phyloP scores from a whole-genome alignment of 129 eudicot species.

The Logfia minima region DNA sequence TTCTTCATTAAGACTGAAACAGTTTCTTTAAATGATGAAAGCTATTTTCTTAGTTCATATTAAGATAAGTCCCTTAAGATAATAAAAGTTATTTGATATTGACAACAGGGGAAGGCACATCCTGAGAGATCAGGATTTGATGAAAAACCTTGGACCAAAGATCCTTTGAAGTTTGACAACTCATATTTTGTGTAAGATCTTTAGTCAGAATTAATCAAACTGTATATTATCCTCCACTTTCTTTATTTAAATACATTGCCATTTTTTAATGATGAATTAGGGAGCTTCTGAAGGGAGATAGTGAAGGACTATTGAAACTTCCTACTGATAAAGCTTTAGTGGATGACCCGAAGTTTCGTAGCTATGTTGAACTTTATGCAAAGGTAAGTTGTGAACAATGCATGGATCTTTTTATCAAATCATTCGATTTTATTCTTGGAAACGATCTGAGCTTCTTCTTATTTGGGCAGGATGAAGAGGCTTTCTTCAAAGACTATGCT shows the following conservation, averaged over 20 bases:
- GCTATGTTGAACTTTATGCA: constrained; percentile 74
- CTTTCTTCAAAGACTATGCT: constrained; percentile 86
- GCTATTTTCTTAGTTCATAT: background rate
- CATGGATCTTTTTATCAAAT: background rate
- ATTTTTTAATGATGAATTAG: constrained; percentile 33
- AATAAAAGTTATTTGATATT: constrained; percentile 3
- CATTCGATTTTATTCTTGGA: background rate
- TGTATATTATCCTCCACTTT: background rate
- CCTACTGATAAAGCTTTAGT: constrained; percentile 81
- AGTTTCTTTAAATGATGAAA: background rate
- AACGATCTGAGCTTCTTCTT: background rate
- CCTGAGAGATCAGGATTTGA: constrained; percentile 95
- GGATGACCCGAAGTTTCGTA: constrained; percentile 63
- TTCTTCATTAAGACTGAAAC: background rate
- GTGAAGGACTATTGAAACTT: constrained; percentile 57
- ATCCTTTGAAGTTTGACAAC: constrained; percentile 90
- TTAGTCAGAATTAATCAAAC: background rate
- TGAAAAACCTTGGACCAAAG: constrained; percentile 84
- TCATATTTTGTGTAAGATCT: constrained; percentile 80
- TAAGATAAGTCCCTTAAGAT: background rate
- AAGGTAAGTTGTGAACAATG: constrained; percentile 42
- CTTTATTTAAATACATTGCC: background rate
- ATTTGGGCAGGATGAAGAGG: constrained; percentile 74
- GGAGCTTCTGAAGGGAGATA: constrained; percentile 75
- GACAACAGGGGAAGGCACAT: constrained; percentile 80